Base-by-base conservation (phyloP, 2,329 filamentous ascomycete genomes). In the Spiromastix sp. region DNA sequence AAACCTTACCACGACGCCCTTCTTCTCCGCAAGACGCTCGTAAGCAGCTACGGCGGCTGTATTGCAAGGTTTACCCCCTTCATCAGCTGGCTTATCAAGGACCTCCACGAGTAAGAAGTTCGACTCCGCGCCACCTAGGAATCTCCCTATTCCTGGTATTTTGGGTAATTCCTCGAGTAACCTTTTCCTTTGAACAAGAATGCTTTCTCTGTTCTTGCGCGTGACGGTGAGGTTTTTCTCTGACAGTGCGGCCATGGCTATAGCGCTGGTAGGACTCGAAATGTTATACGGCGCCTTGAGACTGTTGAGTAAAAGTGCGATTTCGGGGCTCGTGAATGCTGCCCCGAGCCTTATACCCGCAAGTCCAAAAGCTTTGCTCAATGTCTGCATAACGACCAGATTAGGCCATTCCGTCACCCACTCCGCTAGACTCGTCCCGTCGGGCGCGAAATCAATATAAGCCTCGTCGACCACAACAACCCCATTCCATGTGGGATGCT, bases 261-360 rank as follows among this genome's bases (percentile, higher is more conserved):
- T 70, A 22, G 80, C 77, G 48, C 80, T 86, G 1, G 89, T 95
- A 0, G 85, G 85, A 48, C 79, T 89, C 3, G 85, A 81, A 49
- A 98, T 79, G 61, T 95, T 96, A 66, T 98, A 98, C 0, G 91
- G 91, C 0, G 91, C 89, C 63, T 96, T 96, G 51, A 98, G 70
- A 55, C 72, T 86, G 64, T 98, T 98, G 37, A 98, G 70, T 9
- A 98, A 67, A 11, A 64, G 61, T 2, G 89, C 86, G 42, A 98
- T 79, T 4, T 77, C 70, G 0, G 77, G 70, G 7, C 77, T 74
- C 4, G 84, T 74, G 55, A 95, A 98, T 1, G 85, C 85, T 5
- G 79, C 83, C 30, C 91, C 91, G 1, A 98, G 71, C 11, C 91
- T 73, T 54, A 98, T 94, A 33, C 89, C 91, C 3, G 91, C 91